Conservation (phyloP, 805 yeast genomes). For the Ascoidea rubescens region DNA sequence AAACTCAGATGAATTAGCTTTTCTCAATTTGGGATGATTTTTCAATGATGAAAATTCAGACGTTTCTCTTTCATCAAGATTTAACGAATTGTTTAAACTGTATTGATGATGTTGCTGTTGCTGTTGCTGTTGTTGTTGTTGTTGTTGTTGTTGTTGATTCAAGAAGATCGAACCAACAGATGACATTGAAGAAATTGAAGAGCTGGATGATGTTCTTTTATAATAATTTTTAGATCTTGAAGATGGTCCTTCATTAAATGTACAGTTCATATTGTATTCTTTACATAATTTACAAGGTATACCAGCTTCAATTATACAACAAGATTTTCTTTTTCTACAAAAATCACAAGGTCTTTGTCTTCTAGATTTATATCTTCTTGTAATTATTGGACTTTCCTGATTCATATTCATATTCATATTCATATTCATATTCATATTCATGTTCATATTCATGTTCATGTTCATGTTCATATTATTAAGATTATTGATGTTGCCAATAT, state of each 20-base stretch:
- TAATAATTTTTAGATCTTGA: background rate
- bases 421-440: background rate
- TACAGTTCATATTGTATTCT: constrained; percentile 19
- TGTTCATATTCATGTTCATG: background rate
- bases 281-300: constrained; percentile 20
- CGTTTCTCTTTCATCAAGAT: no score
- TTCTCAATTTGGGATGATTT: no score
- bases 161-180: no score
- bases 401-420: no score
- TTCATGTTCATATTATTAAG: background rate
- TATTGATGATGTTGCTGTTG: constrained; percentile 1
- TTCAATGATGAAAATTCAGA: no score
- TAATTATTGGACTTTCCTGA: background rate
- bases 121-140: constrained; percentile 7
- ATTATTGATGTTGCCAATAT: no score
- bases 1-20: no score
- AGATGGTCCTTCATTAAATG: constrained; percentile 21
- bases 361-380: constrained; percentile 21
- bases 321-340: constrained; percentile 21
- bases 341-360: constrained; percentile 23
- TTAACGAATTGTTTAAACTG: background rate
- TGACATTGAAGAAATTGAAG: background rate
- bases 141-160: constrained; percentile 7
- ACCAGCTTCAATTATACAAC: constrained; percentile 22
- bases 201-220: constrained; percentile 1